Percentiles rank a stretch among this genome's conserved stretches.
Conservation (phyloP, 352 stramenopile species). For the Pythium aristosporum region DNA sequence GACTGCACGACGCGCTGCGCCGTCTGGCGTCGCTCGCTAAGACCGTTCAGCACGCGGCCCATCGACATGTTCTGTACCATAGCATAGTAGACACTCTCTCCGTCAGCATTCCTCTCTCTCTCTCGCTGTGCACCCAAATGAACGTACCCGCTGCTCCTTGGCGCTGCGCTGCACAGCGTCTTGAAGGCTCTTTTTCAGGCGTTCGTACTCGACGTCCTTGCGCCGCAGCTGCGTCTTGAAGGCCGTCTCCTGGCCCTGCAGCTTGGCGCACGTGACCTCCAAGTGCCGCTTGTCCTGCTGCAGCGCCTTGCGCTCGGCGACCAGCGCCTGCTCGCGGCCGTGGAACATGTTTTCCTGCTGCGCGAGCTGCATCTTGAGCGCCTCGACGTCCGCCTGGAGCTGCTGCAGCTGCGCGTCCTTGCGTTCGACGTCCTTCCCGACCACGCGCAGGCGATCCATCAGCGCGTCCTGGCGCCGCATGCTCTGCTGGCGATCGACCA, state of each 20-base stretch:
- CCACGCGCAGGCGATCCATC: slow-evolving; percentile 38
- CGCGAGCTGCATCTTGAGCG: slow-evolving; percentile 43
- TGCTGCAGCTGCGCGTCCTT: slow-evolving; percentile 46
- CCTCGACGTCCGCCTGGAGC: slow-evolving; percentile 48
- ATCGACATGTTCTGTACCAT: slow-evolving; percentile 40
- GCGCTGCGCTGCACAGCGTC: slow-evolving; percentile 42
- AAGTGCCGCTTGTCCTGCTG: slow-evolving; percentile 67
- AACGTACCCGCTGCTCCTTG: slow-evolving; percentile 55
- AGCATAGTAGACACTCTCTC: not conserved
- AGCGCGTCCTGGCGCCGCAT: slow-evolving; percentile 49
- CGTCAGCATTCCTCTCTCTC: not conserved
- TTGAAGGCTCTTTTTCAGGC: slow-evolving; percentile 70
- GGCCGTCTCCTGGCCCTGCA: slow-evolving; percentile 73
- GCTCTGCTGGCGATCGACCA: slow-evolving; percentile 56
- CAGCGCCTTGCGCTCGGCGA: slow-evolving; percentile 46
- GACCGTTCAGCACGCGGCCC: slow-evolving; percentile 45
- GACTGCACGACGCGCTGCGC: slow-evolving; percentile 34
- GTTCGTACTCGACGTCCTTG: slow-evolving; percentile 77
- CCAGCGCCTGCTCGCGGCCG: slow-evolving; percentile 52
- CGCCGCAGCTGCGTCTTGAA: slow-evolving; percentile 72
- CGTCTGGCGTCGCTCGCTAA: slow-evolving; percentile 34
- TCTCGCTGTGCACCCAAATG: slow-evolving; percentile 1
- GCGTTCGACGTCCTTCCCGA: slow-evolving; percentile 58
- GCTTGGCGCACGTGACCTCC: slow-evolving; percentile 62
- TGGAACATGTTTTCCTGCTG: slow-evolving; percentile 66